Evolutionary conservation across 2,329 filamentous ascomycete genomes (phyloP).

Genomic region (Arthrobotrys iridis): DNA sequence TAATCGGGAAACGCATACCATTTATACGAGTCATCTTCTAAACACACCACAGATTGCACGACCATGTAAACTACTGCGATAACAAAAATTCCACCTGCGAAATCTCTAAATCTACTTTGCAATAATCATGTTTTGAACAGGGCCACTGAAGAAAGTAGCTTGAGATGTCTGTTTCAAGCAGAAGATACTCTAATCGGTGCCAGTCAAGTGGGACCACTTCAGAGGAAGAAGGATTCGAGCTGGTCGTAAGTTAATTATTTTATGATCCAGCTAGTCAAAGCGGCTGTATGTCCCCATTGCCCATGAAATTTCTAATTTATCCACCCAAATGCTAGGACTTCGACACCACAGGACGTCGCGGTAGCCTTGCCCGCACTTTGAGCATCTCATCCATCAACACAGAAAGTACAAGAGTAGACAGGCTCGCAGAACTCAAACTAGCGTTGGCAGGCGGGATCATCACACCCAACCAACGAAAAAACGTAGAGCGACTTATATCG

Average conservation of each 20-base stretch:
- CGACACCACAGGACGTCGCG: not conserved
- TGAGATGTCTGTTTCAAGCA: not conserved
- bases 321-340: not conserved
- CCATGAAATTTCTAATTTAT: not conserved
- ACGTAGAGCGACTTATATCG: constrained; percentile 3
- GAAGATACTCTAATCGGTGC: not conserved
- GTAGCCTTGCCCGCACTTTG: no score
- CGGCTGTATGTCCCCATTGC: not conserved
- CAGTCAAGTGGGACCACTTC: not conserved
- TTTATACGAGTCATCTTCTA: no score
- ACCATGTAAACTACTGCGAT: no score
- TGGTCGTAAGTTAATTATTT: not conserved
- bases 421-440: constrained; percentile 8
- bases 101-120: no score
- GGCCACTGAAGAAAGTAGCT: no score
- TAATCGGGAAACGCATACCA: no score
- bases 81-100: no score
- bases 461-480: constrained; percentile 13
- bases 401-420: not conserved
- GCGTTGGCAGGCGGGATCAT: not conserved
- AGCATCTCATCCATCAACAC: not conserved
- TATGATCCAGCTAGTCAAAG: no score
- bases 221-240: not conserved
- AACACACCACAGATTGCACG: no score
- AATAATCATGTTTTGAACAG: no score